Percentiles rank a stretch among this genome's conserved stretches.
phyloP scores from a whole-genome alignment of 164 flowering plant genomes.

The Magnolia kwangsiensis region DNA sequence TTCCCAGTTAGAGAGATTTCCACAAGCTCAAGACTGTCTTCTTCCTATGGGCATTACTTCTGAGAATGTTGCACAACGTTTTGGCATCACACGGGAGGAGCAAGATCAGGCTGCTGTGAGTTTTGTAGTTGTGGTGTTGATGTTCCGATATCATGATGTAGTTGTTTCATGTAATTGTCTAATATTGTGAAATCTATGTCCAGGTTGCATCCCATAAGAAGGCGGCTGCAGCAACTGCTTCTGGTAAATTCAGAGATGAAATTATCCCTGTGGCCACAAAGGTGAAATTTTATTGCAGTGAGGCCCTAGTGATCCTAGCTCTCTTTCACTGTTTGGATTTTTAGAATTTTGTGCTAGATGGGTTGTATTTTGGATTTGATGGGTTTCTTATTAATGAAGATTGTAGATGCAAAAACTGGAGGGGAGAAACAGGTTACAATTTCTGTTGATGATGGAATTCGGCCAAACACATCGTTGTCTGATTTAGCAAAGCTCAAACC shows the following conservation, averaged over 20 bases:
- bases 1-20: constrained; percentile 50
- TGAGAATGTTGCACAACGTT: constrained; percentile 97
- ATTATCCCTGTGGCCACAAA: constrained; percentile 85
- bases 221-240: constrained; percentile 93
- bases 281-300: constrained; percentile 30
- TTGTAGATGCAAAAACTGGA: constrained; percentile 91
- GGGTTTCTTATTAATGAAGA: constrained; percentile 30
- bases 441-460: constrained; percentile 90
- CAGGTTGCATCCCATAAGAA: constrained; percentile 87
- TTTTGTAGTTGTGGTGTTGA: constrained; percentile 15
- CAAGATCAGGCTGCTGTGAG: constrained; percentile 99
- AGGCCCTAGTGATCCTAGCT: not conserved
- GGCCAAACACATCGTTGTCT: constrained; percentile 55
- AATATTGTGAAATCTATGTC: not conserved
- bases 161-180: not conserved
- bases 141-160: not conserved
- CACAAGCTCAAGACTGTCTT: constrained; percentile 84
- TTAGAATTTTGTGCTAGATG: not conserved
- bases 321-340: not conserved
- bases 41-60: constrained; percentile 99
- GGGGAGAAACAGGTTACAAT: constrained; percentile 68
- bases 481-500: constrained; percentile 75
- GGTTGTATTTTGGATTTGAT: not conserved
- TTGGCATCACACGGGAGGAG: constrained; percentile 81
- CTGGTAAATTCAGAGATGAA: constrained; percentile 94